phyloP scores from a whole-genome alignment of 805 yeast genomes.

The Nakazawaea wickerhamii region DNA sequence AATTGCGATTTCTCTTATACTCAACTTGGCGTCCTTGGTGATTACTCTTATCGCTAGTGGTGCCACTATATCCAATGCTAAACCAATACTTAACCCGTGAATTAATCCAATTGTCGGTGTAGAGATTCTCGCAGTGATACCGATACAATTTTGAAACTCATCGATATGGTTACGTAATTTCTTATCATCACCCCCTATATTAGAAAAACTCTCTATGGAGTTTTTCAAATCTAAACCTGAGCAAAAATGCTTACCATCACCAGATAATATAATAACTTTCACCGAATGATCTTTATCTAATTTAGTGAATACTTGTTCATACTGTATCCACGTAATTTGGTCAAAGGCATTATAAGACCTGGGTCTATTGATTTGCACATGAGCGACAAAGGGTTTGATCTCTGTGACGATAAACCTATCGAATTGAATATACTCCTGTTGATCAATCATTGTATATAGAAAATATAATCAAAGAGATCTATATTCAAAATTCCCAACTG shows the following conservation, averaged over 20 bases:
- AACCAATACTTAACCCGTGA: conserved; percentile 62
- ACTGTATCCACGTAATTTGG: conserved; percentile 51
- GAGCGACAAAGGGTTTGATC: conserved; percentile 43
- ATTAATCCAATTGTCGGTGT: conserved; percentile 63
- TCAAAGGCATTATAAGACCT: conserved; percentile 53
- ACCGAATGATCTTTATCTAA: conserved; percentile 41
- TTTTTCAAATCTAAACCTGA: conserved; percentile 59
- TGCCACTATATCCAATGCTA: conserved; percentile 62
- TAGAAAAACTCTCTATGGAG: conserved; percentile 16
- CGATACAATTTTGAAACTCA: conserved; percentile 55
- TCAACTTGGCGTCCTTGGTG: conserved; percentile 43
- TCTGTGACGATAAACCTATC: conserved; percentile 33
- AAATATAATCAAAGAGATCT: too few species aligned
- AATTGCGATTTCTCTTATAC: conserved; percentile 64
- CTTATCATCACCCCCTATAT: conserved; percentile 21
- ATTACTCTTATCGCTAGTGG: conserved; percentile 55
- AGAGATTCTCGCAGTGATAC: conserved; percentile 38
- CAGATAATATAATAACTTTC: conserved; percentile 52
- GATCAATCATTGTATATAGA: not conserved
- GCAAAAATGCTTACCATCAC: conserved; percentile 50
- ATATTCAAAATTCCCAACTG: not conserved
- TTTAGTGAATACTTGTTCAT: conserved; percentile 37
- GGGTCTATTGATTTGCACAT: conserved; percentile 60
- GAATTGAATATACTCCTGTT: conserved; percentile 15
- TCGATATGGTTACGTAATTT: conserved; percentile 33